Evolutionary conservation across 208 protist species (phyloP), one percentile per base, ranked within the genome.

Genomic region (Herpetomonas tarakana): DNA sequence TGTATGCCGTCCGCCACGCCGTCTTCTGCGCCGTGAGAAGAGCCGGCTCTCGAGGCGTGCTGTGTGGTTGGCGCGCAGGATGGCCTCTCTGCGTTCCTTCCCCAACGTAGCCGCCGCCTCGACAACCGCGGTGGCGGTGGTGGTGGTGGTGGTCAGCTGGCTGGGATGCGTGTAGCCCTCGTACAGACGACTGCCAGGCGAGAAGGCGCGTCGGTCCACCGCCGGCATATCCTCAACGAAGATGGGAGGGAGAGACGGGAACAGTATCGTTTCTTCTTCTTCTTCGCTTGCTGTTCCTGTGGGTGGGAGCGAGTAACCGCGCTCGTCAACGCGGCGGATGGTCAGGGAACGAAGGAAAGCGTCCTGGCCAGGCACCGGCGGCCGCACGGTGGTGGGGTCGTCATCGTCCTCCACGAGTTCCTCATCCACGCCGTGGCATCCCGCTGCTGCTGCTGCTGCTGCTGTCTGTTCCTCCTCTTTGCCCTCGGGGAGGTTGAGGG

Each of bases 211-310:
- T 14, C 64, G 54, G 38, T 70, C 64, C 2, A 70, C 29, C 19
- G 54, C 56, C n/a, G 64, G 64, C 47, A 62, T 62, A 31, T 70
- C 64, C 2, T 39, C 30, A n/a, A n/a, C n/a, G n/a, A n/a, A n/a
- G n/a, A n/a, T n/a, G n/a, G n/a, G n/a, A n/a, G n/a, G n/a, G n/a
- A n/a, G n/a, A n/a, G n/a, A n/a, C n/a, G n/a, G n/a, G n/a, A n/a
- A n/a, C n/a, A n/a, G n/a, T n/a, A n/a, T n/a, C n/a, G n/a, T n/a
- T n/a, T n/a, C n/a, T n/a, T n/a, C n/a, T n/a, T n/a, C n/a, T n/a
- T n/a, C n/a, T n/a, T n/a, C n/a, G n/a, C n/a, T n/a, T n/a, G n/a
- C 35, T 41, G 14, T 41, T 14, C 35, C 9, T 41, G 9, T 41
- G 35, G 35, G 35, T 41, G 35, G 35, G 35, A 41, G 6, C 35